Evolutionary conservation across 2,329 filamentous ascomycete genomes (phyloP), one percentile per base, ranked within the genome.

Genomic region (Fusarium hostae): DNA sequence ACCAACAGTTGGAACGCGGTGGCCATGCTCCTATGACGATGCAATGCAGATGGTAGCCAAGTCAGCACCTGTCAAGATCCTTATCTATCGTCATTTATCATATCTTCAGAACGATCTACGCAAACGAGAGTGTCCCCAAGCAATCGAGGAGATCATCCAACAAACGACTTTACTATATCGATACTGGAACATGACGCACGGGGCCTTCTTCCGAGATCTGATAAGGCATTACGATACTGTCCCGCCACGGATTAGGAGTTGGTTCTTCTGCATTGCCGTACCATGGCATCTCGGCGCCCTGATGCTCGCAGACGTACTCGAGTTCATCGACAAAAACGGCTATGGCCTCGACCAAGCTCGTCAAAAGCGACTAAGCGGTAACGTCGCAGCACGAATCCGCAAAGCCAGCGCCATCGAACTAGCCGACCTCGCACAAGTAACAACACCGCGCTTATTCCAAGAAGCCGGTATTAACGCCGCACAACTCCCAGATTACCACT

Each of bases 391-490:
- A 9, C 28, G 52, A 2, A 56, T 56, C 5, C 28, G 52, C 20
- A 56, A 56, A 26, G 52, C 52, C 1, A 56, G 52, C 8, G 52
- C 52, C 18, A 56, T 56, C 1, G 52, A 56, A 3, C 52, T 56
- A 2, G 52, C 39, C 0, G 52, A 56, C 10, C 4, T 56, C 0
- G 52, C 52, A 0, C 52, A 56, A 18, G 52, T 56, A 1, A 56
- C 52, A 0, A 56, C 39, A 2, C 39, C 52, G 0, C 22, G 39
- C 0, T 3, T 47, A 0, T 56, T 56, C 2, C 39, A 56, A 16
- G 52, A 56, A 35, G 39, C 52, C 2, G 52, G 52, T 13, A 47
- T 56, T 22, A 47, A 47, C 2, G 39, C 52, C 0, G 52, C 39
- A 0, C 52, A 56, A 9, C 30, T 56, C 0, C 52, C 52, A 15